A percentile compares a stretch with the other conserved stretches of the same genome.
Evolutionary conservation across 2,329 filamentous ascomycete species (phyloP).

Genomic region (Fusarium devonianum): DNA sequence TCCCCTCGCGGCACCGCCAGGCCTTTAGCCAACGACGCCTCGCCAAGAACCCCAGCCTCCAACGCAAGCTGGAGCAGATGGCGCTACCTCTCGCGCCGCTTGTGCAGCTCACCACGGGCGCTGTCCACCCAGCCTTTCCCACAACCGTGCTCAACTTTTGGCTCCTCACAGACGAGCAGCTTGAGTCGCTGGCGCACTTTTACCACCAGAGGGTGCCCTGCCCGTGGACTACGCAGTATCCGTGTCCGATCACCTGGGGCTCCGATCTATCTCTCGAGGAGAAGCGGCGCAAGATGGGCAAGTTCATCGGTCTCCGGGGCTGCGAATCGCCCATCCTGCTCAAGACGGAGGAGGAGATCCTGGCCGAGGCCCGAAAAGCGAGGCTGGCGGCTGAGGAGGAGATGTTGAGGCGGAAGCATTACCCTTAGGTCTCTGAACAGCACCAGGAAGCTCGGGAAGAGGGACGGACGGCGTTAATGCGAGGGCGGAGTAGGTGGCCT

Average conservation of each 20-base stretch:
- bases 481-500: constrained; percentile 7
- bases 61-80: constrained; percentile 70
- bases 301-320: constrained; percentile 75
- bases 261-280: constrained; percentile 63
- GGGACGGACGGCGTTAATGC: constrained; percentile 7
- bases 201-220: constrained; percentile 73
- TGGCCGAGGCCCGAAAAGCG: constrained; percentile 52
- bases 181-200: constrained; percentile 73
- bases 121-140: constrained; percentile 71
- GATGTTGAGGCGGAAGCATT: constrained; percentile 56
- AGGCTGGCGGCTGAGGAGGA: constrained; percentile 54
- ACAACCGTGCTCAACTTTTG: constrained; percentile 73
- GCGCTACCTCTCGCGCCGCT: constrained; percentile 71
- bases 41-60: constrained; percentile 59
- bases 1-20: constrained; percentile 45
- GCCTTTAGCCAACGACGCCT: constrained; percentile 44
- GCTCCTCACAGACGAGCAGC: constrained; percentile 74
- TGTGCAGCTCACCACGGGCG: constrained; percentile 67
- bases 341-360: constrained; percentile 58
- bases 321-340: constrained; percentile 51
- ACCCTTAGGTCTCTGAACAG: constrained; percentile 36
- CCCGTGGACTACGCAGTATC: constrained; percentile 66
- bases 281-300: constrained; percentile 75
- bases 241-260: constrained; percentile 71
- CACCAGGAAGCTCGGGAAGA: neutral